Percentiles rank a stretch among this genome's conserved stretches.
Evolutionary conservation across 208 protist species (phyloP).

Genomic region (Trypanosoma congolense): DNA sequence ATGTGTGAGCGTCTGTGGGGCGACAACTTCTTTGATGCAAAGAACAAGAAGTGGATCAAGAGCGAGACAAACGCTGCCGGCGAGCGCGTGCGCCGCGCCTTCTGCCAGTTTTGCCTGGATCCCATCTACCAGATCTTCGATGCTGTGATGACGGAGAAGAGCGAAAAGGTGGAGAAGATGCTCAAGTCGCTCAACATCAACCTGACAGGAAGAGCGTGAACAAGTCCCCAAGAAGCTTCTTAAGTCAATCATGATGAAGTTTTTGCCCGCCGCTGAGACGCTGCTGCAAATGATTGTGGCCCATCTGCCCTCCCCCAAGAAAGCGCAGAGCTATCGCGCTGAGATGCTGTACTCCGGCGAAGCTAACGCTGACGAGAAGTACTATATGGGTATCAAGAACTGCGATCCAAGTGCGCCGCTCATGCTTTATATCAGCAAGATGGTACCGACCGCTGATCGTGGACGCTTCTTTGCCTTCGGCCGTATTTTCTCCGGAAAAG

Average conservation of each 20-base stretch:
- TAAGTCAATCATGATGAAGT: conserved; percentile 98
- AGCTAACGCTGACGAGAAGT: conserved; percentile 88
- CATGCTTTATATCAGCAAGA: conserved; percentile 99
- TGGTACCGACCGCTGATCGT: conserved; percentile 98
- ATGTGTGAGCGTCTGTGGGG: conserved; percentile 96
- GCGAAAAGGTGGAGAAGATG: conserved; percentile 93
- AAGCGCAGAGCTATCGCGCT: conserved; percentile 95
- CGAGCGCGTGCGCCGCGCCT: conserved; percentile 61
- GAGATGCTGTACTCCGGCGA: conserved; percentile 97
- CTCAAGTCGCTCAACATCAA: conserved; percentile 89
- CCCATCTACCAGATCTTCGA: conserved; percentile 97
- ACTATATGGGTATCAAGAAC: conserved; percentile 85
- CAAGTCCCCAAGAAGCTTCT: conserved; percentile 92
- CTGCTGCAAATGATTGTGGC: conserved; percentile 98
- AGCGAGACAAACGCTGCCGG: conserved; percentile 56
- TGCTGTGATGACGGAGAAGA: conserved; percentile 93
- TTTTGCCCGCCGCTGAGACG: conserved; percentile 95
- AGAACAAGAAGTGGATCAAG: conserved; percentile 80
- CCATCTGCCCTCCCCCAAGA: conserved; percentile 97
- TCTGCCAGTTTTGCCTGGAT: conserved; percentile 97
- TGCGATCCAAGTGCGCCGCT: conserved; percentile 94
- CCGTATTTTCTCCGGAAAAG: conserved; percentile 79
- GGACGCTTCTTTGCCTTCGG: conserved; percentile 81
- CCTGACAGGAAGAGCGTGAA: conserved; percentile 91
- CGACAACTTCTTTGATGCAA: conserved; percentile 97